Evolutionary conservation across 1,284 basidiomycete species (phyloP).

Genomic region (Malassezia dermatis): DNA sequence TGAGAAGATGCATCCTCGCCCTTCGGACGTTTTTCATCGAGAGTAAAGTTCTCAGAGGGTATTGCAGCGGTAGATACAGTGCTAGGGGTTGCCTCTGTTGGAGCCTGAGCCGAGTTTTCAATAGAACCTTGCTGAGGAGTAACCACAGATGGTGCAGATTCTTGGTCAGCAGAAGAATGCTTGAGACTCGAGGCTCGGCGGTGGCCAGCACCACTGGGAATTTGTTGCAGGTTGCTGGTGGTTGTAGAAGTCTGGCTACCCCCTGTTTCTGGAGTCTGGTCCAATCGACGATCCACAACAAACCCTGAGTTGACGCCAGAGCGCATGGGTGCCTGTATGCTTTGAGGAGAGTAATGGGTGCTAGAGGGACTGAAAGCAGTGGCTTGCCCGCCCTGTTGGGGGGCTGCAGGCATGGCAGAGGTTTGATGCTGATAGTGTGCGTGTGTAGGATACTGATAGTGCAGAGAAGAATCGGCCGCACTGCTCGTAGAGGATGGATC

Average conservation of each 20-base stretch:
- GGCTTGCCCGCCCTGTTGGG: neutral
- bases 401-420: neutral
- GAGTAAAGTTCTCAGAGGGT: neutral
- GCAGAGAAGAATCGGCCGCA: neutral
- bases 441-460: constrained; percentile 12
- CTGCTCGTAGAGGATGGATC: neutral
- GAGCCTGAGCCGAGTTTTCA: neutral
- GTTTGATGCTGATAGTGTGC: constrained; percentile 15
- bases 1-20: neutral
- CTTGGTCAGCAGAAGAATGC: constrained; percentile 4
- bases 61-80: neutral
- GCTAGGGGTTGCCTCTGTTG: neutral
- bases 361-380: constrained; percentile 1
- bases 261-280: neutral
- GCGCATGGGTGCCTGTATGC: constrained; percentile 3
- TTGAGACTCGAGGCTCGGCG: constrained; percentile 10
- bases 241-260: neutral
- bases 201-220: neutral
- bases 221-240: neutral
- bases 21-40: neutral
- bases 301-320: neutral
- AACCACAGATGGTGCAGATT: neutral
- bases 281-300: constrained; percentile 11
- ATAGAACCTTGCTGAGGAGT: neutral
- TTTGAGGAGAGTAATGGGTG: constrained; percentile 1